Conservation (phyloP, 2,329 filamentous ascomycete genomes). For the Byssoonygena ceratinophila region DNA sequence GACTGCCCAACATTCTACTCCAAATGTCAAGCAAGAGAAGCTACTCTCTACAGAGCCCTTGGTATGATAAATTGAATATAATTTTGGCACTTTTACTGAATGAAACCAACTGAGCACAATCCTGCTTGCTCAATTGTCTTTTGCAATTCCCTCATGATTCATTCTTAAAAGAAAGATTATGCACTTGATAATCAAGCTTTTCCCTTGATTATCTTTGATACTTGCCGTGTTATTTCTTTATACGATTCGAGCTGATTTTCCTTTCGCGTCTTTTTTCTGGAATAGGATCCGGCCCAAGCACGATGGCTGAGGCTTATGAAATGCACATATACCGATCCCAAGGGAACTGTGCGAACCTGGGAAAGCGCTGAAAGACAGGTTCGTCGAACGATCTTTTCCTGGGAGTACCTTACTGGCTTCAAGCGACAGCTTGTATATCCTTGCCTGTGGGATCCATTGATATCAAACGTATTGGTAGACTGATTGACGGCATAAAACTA, state of each 20-base stretch:
- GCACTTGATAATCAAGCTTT: too few relatives aligned
- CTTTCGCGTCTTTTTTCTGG: background rate
- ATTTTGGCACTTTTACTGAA: background rate
- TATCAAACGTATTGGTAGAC: too few relatives aligned
- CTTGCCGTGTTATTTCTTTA: background rate
- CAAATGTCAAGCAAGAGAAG: slow-evolving; percentile 20
- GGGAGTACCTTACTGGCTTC: too few relatives aligned
- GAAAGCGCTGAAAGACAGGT: slow-evolving; percentile 37
- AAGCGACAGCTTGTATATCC: too few relatives aligned
- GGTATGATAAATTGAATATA: slow-evolving; percentile 20
- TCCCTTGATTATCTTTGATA: too few relatives aligned
- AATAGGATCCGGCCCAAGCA: slow-evolving; percentile 31
- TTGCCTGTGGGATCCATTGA: too few relatives aligned
- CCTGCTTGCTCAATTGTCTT: background rate
- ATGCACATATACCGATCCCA: slow-evolving; percentile 35
- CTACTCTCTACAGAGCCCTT: slow-evolving; percentile 26
- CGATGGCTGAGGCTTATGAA: slow-evolving; percentile 36
- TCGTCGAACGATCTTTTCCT: background rate
- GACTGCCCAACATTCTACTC: background rate
- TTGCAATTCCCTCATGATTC: too few relatives aligned
- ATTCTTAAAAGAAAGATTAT: too few relatives aligned
- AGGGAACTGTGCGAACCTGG: slow-evolving; percentile 36
- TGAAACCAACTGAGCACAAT: too few relatives aligned
- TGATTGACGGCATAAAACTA: too few relatives aligned
- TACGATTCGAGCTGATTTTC: background rate